Base-by-base conservation (phyloP, 768 basidiomycete genomes). In the Hydnum rufescens region DNA sequence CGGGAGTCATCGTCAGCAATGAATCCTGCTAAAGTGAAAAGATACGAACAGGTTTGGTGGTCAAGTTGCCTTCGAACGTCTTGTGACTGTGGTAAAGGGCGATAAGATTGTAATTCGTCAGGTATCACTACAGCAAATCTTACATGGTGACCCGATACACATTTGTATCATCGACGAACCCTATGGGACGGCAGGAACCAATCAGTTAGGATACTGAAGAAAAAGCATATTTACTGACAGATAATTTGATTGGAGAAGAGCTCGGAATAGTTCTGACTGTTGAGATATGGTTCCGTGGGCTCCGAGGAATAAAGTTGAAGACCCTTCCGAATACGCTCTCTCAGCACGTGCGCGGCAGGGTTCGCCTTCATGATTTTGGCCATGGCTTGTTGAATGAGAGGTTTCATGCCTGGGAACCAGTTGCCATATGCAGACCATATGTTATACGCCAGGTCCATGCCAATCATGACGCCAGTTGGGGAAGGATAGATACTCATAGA, bases 331-430 rank as follows among this genome's bases (percentile, higher is more conserved):
- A 99, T 96, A 68, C 95, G 95, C 68, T 99, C 95, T 52, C 95
- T 85, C 53, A 99, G 70, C 39, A 99, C 95, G 63, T 97, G 95
- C 51, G 83, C 80, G 13, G 95, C 95, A 25, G 95, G 95, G 61
- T 99, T 97, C 51, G 95, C 95, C 67, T 99, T 99, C 89, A 97
- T 93, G 65, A 99, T 84, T 74, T 97, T 99, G 8, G 85, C 89
- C 90, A 99, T 95, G 3, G 93, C 95, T 67, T 95, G 92, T 64
- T 95, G 93, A 54, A 99, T 81, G 55, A 99, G 74, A 3, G 92
- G 92, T 67, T 97, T 97, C 74, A 96, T 77, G 44, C 95, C 93
- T 13, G 95, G 95, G 82, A 96, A 95, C 88, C 87, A 97, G 64
- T 93, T 93, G 56, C 95, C 95, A 60, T 93, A 99, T 1, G 87